Evolutionary conservation across 495 filamentous ascomycete genomes (phyloP).

Genomic region (Aspergillus incahuasiensis): DNA sequence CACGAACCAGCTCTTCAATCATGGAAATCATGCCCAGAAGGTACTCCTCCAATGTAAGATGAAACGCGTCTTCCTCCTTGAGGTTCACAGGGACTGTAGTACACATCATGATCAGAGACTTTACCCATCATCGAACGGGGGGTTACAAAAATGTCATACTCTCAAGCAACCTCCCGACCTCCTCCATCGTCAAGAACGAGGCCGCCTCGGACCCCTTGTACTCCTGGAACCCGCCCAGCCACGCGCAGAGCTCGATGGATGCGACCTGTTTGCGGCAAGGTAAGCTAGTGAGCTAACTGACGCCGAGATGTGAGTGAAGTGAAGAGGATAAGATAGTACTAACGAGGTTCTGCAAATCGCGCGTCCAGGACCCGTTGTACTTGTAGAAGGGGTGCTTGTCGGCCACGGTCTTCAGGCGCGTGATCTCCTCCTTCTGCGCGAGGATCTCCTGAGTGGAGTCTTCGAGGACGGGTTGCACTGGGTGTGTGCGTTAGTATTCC

Average conservation of each 20-base stretch:
- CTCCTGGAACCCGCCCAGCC: conserved; percentile 62
- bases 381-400: conserved; percentile 93
- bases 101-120: too few species aligned
- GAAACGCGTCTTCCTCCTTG: conserved; percentile 85
- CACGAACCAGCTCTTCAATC: conserved; percentile 75
- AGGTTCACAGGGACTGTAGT: conserved; percentile 88
- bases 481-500: neutral
- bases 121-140: too few species aligned
- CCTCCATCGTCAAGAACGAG: conserved; percentile 77
- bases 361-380: conserved; percentile 80
- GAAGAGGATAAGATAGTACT: too few species aligned
- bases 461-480: conserved; percentile 44
- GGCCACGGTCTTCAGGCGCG: conserved; percentile 60
- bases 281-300: neutral
- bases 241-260: conserved; percentile 68
- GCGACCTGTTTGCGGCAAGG: conserved; percentile 39
- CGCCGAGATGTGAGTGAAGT: neutral
- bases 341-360: conserved; percentile 78
- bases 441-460: conserved; percentile 37
- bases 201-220: conserved; percentile 35
- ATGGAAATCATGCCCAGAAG: conserved; percentile 79
- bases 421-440: conserved; percentile 41
- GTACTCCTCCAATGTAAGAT: conserved; percentile 95
- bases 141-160: conserved; percentile 43
- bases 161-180: conserved; percentile 70